Conservation (phyloP, 306 rosid species). For the Pyrus betulifolia region DNA sequence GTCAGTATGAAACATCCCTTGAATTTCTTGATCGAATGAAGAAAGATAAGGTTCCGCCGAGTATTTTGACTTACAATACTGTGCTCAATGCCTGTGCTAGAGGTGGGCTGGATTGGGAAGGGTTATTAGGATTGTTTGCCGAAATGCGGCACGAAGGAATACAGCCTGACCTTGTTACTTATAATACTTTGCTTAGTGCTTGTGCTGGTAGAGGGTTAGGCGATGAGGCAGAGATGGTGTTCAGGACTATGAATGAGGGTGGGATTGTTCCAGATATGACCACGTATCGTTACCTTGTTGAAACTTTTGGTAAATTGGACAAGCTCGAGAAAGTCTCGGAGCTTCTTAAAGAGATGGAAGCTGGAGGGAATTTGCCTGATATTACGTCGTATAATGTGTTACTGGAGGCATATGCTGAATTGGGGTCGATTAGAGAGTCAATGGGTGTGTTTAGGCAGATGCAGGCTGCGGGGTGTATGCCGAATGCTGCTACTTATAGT, state of each 20-base stretch:
- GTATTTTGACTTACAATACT: slow-evolving; percentile 73
- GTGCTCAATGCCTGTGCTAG: slow-evolving; percentile 91
- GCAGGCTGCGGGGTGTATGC: slow-evolving; percentile 84
- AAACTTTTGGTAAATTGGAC: slow-evolving; percentile 68
- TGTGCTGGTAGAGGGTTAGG: slow-evolving; percentile 76
- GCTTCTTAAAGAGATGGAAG: slow-evolving; percentile 84
- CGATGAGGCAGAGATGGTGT: slow-evolving; percentile 91
- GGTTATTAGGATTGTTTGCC: slow-evolving; percentile 81
- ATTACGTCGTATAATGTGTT: slow-evolving; percentile 79
- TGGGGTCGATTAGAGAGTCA: slow-evolving; percentile 69
- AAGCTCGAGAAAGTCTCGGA: slow-evolving; percentile 68
- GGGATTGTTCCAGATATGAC: slow-evolving; percentile 79
- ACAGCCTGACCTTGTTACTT: slow-evolving; percentile 77
- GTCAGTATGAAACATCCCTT: slow-evolving; percentile 60
- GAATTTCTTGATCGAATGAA: slow-evolving; percentile 68
- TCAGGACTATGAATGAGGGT: slow-evolving; percentile 90
- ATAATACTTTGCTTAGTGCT: slow-evolving; percentile 86
- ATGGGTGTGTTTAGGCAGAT: slow-evolving; percentile 83
- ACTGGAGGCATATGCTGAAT: slow-evolving; percentile 60
- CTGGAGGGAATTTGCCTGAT: slow-evolving; percentile 81
- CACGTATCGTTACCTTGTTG: slow-evolving; percentile 68
- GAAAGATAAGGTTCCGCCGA: slow-evolving; percentile 69
- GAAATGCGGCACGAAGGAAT: slow-evolving; percentile 98
- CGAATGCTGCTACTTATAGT: slow-evolving; percentile 74
- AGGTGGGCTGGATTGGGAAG: slow-evolving; percentile 96